Base-by-base conservation (phyloP, 1,284 basidiomycete species). In the Boletus smithii region DNA sequence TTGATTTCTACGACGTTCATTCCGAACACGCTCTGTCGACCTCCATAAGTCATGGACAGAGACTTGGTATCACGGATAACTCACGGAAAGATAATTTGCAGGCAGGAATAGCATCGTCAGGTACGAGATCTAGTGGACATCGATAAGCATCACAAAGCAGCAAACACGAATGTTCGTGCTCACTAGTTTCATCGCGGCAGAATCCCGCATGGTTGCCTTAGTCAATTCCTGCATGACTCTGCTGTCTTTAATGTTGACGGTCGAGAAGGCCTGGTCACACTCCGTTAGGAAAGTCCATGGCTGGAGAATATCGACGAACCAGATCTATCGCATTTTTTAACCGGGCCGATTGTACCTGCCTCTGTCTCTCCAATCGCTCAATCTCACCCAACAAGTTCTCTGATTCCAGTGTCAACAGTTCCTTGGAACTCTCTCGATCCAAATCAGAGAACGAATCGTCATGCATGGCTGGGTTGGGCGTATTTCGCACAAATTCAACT, bases 291-390 rank as follows among this genome's bases (percentile, higher is more conserved):
- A 42, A 8, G 35, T 4, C 10, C 5, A 46, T 18, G 5, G 9
- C 5, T 2, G 5, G 16, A 27, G 3, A 17, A 1, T 33, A 37
- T 24, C n/a, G 13, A 60, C 59, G 23, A 35, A 63, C 79, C 54
- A 81, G 56, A 33, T 70, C 64, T 69, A 77, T 79, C 13, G 76
- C 75, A 48, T 81, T 81, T 47, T 68, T 71, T 52, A 81, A 48
- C 22, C 79, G 63, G 34, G 63, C 70, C 24, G 72, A 72, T 44
- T 75, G 72, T 68, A 75, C 72, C 5, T 51, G 44, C 50, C 75
- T 63, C 26, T 64, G 69, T 47, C 54, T 64, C 51, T 77, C 69
- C 39, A 81, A 52, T 34, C 79, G 61, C 5, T 64, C 60, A 17
- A 81, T 77, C 56, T 77, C 74, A 1, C 62, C 60, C 20, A 75